phyloP scores from a whole-genome alignment of 2,329 filamentous ascomycete genomes.

The Fonsecaea multimorphosa region DNA sequence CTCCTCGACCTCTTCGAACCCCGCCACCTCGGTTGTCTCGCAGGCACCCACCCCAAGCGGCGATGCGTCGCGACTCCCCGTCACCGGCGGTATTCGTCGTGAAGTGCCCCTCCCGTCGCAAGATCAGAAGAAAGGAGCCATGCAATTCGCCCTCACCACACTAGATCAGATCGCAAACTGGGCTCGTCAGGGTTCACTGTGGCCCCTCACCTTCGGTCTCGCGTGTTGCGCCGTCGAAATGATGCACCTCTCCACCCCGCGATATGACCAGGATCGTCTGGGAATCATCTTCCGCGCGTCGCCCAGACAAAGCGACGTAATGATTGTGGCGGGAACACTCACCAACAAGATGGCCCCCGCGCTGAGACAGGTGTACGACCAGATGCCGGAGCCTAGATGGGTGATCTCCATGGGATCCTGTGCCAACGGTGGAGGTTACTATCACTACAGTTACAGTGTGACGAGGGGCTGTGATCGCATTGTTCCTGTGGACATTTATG shows the following conservation, averaged over 20 bases:
- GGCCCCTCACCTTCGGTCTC: constrained; percentile 87
- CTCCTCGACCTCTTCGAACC: constrained; percentile 49
- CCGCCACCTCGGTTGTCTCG: constrained; percentile 51
- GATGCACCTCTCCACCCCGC: constrained; percentile 88
- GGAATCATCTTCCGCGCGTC: constrained; percentile 91
- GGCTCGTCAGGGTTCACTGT: constrained; percentile 81
- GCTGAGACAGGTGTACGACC: constrained; percentile 88
- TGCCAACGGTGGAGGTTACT: constrained; percentile 84
- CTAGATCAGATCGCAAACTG: constrained; percentile 78
- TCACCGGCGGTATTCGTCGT: constrained; percentile 52
- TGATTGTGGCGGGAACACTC: constrained; percentile 91
- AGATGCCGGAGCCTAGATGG: constrained; percentile 93
- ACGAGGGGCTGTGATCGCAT: constrained; percentile 77
- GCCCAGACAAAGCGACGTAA: constrained; percentile 85
- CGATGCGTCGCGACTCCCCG: constrained; percentile 38
- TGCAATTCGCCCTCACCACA: constrained; percentile 56
- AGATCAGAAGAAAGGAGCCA: constrained; percentile 57
- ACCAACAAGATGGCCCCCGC: constrained; percentile 97
- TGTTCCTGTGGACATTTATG: constrained; percentile 80
- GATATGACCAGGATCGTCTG: constrained; percentile 86
- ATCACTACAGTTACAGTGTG: constrained; percentile 83
- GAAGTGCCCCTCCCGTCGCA: constrained; percentile 58
- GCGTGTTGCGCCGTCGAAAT: constrained; percentile 91
- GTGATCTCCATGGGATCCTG: constrained; percentile 85
- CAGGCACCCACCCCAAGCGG: constrained; percentile 46